Percentiles rank a stretch among this genome's conserved stretches.
phyloP scores from a whole-genome alignment of 495 filamentous ascomycete genomes.

The Penicillium taxi region DNA sequence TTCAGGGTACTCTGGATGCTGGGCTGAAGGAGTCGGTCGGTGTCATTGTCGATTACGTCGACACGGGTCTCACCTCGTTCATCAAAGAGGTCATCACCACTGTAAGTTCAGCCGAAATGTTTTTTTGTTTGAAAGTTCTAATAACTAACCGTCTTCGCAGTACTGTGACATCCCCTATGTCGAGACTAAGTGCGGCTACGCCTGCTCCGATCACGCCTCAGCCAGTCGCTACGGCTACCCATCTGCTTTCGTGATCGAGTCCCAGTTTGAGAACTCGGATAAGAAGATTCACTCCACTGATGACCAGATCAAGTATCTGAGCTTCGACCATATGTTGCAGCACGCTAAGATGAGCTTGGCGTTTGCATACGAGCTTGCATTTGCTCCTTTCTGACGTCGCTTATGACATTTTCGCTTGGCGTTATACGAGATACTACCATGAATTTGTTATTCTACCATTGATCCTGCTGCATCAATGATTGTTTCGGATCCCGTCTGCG shows the following conservation, averaged over 20 bases:
- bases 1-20: slow-evolving; percentile 73
- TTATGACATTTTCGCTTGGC: no score
- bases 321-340: slow-evolving; percentile 96
- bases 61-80: slow-evolving; percentile 73
- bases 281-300: slow-evolving; percentile 87
- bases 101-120: slow-evolving; percentile 32
- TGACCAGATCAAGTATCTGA: slow-evolving; percentile 79
- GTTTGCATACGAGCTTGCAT: slow-evolving; percentile 78
- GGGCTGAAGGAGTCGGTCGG: slow-evolving; percentile 81
- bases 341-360: slow-evolving; percentile 88
- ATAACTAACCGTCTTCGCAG: slow-evolving; percentile 23
- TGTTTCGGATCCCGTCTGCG: no score
- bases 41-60: slow-evolving; percentile 89
- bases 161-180: slow-evolving; percentile 89
- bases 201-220: slow-evolving; percentile 95
- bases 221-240: slow-evolving; percentile 94
- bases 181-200: slow-evolving; percentile 92
- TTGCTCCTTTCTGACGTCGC: slow-evolving; percentile 32
- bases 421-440: slow-evolving; percentile 6
- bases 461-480: no score
- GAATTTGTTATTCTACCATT: no score
- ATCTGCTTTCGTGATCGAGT: slow-evolving; percentile 92
- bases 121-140: background rate
- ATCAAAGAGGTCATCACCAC: slow-evolving; percentile 82
- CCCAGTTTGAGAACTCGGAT: slow-evolving; percentile 74